Evolutionary conservation across 768 basidiomycete genomes (phyloP).

Genomic region (Podaxis sp.): DNA sequence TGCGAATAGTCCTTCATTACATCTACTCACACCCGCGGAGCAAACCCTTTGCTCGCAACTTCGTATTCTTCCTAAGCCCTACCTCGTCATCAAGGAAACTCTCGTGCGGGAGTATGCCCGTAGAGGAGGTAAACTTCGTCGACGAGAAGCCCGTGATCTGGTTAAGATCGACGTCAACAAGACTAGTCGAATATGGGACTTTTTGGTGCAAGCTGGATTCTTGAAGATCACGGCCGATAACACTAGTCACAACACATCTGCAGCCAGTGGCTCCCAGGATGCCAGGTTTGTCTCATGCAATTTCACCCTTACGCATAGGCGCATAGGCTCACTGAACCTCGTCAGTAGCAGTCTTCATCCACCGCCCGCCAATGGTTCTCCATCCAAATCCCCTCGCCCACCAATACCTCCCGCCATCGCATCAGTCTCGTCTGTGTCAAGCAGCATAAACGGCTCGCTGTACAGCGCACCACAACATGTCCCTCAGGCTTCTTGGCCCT

Average conservation of each 20-base stretch:
- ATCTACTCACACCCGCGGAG: conserved; percentile 87
- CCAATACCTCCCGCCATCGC: conserved; percentile 27
- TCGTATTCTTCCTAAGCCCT: conserved; percentile 92
- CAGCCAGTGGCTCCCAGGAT: conserved; percentile 34
- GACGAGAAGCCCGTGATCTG: conserved; percentile 85
- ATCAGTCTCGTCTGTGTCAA: conserved; percentile 28
- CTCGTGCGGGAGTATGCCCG: conserved; percentile 92
- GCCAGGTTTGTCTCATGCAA: conserved; percentile 30
- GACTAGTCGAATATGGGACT: conserved; percentile 91
- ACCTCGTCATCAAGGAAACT: conserved; percentile 93
- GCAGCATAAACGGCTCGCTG: conserved; percentile 39
- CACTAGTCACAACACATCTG: conserved; percentile 42
- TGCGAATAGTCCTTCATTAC: conserved; percentile 85
- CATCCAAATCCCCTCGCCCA: conserved; percentile 35
- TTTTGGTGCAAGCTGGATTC: conserved; percentile 83
- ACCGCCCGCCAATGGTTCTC: conserved; percentile 33
- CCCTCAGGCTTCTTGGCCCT: conserved; percentile 29
- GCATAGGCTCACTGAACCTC: not conserved
- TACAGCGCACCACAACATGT: conserved; percentile 34
- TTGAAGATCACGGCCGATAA: conserved; percentile 67
- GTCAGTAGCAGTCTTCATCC: conserved; percentile 19
- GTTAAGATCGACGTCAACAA: conserved; percentile 95
- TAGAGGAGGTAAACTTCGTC: conserved; percentile 82
- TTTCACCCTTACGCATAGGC: not conserved
- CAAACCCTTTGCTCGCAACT: conserved; percentile 86